These are phyloP conservation scores for Myochromella boudieri DNA, from an alignment of 768 basidiomycete genomes.

Conservation along the genomic window DNA sequence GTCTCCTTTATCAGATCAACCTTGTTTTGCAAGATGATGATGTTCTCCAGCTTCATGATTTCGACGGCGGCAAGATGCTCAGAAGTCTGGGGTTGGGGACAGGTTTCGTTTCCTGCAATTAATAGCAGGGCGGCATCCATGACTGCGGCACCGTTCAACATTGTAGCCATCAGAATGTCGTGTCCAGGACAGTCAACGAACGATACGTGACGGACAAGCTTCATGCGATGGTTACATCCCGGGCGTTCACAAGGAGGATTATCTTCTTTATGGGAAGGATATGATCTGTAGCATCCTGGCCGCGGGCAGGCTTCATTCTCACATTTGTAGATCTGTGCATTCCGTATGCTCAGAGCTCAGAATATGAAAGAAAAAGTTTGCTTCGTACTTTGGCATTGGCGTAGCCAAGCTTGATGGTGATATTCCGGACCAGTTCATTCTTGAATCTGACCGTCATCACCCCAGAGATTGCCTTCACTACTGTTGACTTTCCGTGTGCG, in stretches of 20 bases:
- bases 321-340: constrained; percentile 93
- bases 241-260: constrained; percentile 91
- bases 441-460: constrained; percentile 99
- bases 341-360: constrained; percentile 18
- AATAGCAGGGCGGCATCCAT: constrained; percentile 98
- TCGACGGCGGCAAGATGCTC: constrained; percentile 99
- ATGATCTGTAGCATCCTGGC: constrained; percentile 92
- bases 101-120: constrained; percentile 97
- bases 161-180: constrained; percentile 99
- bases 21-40: constrained; percentile 98
- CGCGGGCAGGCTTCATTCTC: constrained; percentile 91
- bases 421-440: constrained; percentile 98
- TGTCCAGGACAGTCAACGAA: constrained; percentile 98
- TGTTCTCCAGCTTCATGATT: constrained; percentile 98
- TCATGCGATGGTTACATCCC: constrained; percentile 88
- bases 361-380: neutral
- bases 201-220: constrained; percentile 92
- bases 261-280: constrained; percentile 92
- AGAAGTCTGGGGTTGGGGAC: constrained; percentile 97
- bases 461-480: constrained; percentile 98
- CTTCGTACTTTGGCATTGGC: constrained; percentile 91
- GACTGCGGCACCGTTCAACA: constrained; percentile 99
- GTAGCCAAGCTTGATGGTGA: constrained; percentile 99
- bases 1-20: constrained; percentile 96
- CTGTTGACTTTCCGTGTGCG: constrained; percentile 95